Base-by-base conservation (phyloP, 2,329 filamentous ascomycete genomes). In the Cryphonectria naterciae region DNA sequence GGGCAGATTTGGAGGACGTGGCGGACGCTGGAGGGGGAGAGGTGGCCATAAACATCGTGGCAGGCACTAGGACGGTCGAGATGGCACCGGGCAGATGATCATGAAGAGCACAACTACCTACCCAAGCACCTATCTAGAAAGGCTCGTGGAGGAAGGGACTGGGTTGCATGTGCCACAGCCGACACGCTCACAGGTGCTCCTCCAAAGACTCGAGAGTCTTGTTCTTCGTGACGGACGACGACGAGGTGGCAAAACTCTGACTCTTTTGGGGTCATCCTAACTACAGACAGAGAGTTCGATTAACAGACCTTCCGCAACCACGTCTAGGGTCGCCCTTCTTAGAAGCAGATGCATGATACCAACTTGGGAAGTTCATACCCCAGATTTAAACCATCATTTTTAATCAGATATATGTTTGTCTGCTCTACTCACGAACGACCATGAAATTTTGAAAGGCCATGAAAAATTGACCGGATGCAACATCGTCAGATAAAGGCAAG, bases 11-110 rank as follows among this genome's bases (percentile, higher is more conserved):
- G 78, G 78, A 25, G 75, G 72, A 17, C 69, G 73, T 35, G 78
- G 80, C 10, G 80, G 82, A 65, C 65, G 79, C 49, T 77, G 79
- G 77, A 75, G 77, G 58, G 78, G 77, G 6, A 75, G 74, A 61
- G 76, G 74, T 56, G 77, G 77, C 5, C 72, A 72, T 28, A 71
- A 68, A 28, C 77, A 77, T 25, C 76, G 78, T 25, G 78, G 78
- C 35, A 70, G 72, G 58, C 70, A 73, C 58, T 73, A 52, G 28
- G 43, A 28, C n/a, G 28, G 37, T 17, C 19, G n/a, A 4, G 4
- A 37, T 15, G 46, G 19, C 37, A 52, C 7, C 22, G 19, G 22
- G 46, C 46, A n/a, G 46, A n/a, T 52, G 8, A n/a, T 10, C 46
- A 13, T 49, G 46, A 39, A 8, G 32, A 62, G 17, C 32, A 62